Base-by-base conservation (phyloP, 441 rosid species). In the Arabidopsis hybrid region DNA sequence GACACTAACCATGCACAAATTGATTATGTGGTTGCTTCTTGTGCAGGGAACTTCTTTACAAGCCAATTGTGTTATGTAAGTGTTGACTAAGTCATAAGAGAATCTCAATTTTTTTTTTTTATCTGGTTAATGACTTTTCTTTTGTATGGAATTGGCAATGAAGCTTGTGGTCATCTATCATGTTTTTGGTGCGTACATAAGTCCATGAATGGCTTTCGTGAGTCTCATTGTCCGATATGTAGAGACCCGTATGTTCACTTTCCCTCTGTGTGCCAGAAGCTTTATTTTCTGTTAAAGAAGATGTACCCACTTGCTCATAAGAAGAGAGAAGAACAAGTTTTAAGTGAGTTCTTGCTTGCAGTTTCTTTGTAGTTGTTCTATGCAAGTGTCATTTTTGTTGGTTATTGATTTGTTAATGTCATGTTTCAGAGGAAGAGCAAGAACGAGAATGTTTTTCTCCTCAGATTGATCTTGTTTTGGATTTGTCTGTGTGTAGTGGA, bases 111-210 rank as follows among this genome's bases (percentile, higher is more conserved):
- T 39, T 17, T 46, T 11, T 31, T 12, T 52, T 5, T 13, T 16
- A 21, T 21, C 26, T 21, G 26, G 26, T 21, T 21, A 21, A 13
- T 47, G 5, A 4, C 7, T 40, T 35, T 45, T 71, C 1, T 58
- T 65, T 67, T 53, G 47, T 49, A 49, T 21, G 26, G 26, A 21
- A 21, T 21, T 52, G 52, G 26, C 5, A 43, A 62, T 76, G 82
- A 81, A 94, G 98, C 87, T 55, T 94, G 98, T 81, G 98, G 97
- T 65, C 97, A 90, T 60, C 47, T 94, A 29, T 85, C 97, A 60
- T 92, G 99, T 84, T 94, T 92, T 77, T 94, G 97, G 99, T 94
- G 99, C 40, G 92, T 90, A 8, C 85, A 88, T 64, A 67, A 31
- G 13, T 89, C 94, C 3, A 94, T 92, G 97, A 81, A 13, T 56